Evolutionary conservation across 805 yeast species (phyloP), one percentile per base, ranked within the genome.

Genomic region (Metschnikowia dekortorum): DNA sequence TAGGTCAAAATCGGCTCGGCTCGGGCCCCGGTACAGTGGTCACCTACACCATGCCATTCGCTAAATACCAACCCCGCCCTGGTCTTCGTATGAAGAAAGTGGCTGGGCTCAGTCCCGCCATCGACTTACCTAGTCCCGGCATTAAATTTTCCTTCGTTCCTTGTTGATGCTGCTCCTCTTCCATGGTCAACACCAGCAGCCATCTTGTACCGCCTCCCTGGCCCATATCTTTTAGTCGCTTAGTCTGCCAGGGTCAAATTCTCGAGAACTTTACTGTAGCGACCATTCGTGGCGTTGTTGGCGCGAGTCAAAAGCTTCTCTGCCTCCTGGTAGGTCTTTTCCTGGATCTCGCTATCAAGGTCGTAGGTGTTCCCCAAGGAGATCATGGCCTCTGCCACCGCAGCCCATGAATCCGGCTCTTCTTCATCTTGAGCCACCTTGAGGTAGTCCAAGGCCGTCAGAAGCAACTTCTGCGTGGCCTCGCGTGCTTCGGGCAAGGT

Each of bases 321-420:
- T 0, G 97, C 98, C 49, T 78, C 73, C 14, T 67, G 65, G 64
- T 91, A 91, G 46, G 78, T 70, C 5, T 73, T 59, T 52, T 85
- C 87, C 68, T 89, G 96, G 39, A 84, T 86, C 33, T 71, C 69
- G 46, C 85, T 75, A 29, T 85, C 89, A 28, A 80, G 69, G 8
- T 84, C 87, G 53, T 78, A 74, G 46, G 90, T 64, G 59, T 90
- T 91, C 13, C 91, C 97, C 57, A 87, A 69, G 13, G 86, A 80
- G 34, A 92, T 88, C 60, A 81, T 73, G 1, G 96, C 91, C 66
- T 92, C 98, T 0, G 97, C 96, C 42, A 87, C 76, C 61, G 82
- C 80, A 10, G 84, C 96, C 88, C 92, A 86, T 5, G 86, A 75
- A 51, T 84, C 85, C 0, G 96, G 95, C 38, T 85, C 89, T 42